Evolutionary conservation across 2,329 filamentous ascomycete species (phyloP), one percentile per base, ranked within the genome.

Genomic region (Trichoderma sp.): DNA sequence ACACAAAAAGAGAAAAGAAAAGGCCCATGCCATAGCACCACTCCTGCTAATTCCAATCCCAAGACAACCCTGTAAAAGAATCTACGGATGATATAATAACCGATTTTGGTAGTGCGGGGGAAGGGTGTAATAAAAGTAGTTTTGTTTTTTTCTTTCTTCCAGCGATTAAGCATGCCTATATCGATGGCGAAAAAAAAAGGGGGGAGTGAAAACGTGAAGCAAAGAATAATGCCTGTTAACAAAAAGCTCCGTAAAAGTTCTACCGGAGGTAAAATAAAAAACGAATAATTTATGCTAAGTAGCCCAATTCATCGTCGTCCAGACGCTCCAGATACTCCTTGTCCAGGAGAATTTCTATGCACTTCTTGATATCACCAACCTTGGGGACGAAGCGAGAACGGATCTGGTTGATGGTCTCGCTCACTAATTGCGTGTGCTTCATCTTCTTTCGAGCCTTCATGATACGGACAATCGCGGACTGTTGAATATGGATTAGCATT

Each of bases 381-480:
- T 97, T 97, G 51, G 96, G 96, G 69, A 94, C 90, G 81, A 99
- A 99, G 51, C 96, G 92, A 52, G 89, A 90, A 79, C 92, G 93
- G 79, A 99, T 97, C 81, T 98, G 96, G 77, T 90, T 91, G 79
- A 99, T 98, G 28, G 94, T 96, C 82, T 99, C 96, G 77, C 93
- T 91, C 66, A 99, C 94, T 14, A 99, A 90, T 77, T 96, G 91
- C 71, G 91, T 90, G 82, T 99, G 95, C 88, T 97, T 98, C 93
- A 98, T 96, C 83, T 91, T 93, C 89, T 99, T 98, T 70, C 96
- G 91, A 4, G 95, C 96, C 85, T 99, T 99, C 96, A 99, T 99
- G 83, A 99, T 97, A 77, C 96, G 93, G 68, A 99, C 96, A 79
- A 99, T 98, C 28, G 95, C 94, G 71, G 96, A 98, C 95, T 99